Base-by-base conservation (phyloP, 2,329 filamentous ascomycete genomes). In the Fusarium mangiferae region DNA sequence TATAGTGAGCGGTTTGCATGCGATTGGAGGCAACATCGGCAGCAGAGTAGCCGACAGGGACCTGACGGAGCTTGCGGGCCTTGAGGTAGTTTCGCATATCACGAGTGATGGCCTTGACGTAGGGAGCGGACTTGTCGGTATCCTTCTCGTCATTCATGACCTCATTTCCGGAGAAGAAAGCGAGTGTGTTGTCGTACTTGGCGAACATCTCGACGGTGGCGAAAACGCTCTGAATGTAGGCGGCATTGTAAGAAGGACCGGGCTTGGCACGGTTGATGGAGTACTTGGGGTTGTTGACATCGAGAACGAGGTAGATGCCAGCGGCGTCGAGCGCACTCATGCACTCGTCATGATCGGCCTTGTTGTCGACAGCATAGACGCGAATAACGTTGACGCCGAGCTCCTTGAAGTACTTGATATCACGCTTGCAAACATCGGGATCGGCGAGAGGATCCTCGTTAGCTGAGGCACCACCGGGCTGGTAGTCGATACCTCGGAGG, bases 301-400 rank as follows among this genome's bases (percentile, higher is more conserved):
- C 95, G 58, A 97, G 87, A 42, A 97, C 94, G 60, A 97, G 90
- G 87, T 98, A 98, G 87, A 98, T 98, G 78, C 94, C 94, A 72
- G 94, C 95, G 78, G 93, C 93, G 59, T 90, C 91, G 70, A 98
- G 88, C 51, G 89, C 87, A 69, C 88, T 86, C 95, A 98, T 98
- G 87, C 95, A 98, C 72, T 90, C 88, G 78, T 95, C 91, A 85
- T 98, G 95, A 82, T 92, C 84, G 77, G 87, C 85, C 57, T 91
- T 91, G 88, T 98, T 98, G 87, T 98, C 95, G 76, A 97, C 91
- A 22, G 93, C 94, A 88, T 98, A 98, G 71, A 98, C 93, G 83
- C 95, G 95, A 80, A 98, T 88, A 33, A 94, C 95, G 87, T 98
- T 98, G 84, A 98, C 86, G 55, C 95, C 94, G 57, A 98, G 88